Conservation (phyloP, 495 filamentous ascomycete genomes). For the Cercophora scortea region DNA sequence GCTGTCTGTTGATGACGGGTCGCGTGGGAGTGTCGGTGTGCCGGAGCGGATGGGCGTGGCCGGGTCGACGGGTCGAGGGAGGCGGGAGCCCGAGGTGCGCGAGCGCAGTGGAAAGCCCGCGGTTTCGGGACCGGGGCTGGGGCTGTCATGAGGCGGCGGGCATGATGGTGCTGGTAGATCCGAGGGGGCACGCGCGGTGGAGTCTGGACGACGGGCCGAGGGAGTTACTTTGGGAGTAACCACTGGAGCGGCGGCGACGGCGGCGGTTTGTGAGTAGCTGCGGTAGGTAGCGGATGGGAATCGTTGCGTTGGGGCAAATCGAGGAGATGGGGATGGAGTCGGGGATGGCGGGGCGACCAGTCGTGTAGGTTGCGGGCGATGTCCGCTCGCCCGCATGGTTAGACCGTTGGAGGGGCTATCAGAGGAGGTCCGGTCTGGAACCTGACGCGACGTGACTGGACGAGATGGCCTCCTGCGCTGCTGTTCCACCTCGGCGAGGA, state of each 20-base stretch:
- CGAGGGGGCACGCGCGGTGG: conserved; percentile 1
- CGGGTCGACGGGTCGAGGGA: conserved; percentile 21
- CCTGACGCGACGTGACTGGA: conserved; percentile 4
- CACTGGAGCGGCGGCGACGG: conserved; percentile 4
- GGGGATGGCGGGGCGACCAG: conserved; percentile 1
- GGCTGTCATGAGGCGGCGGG: conserved; percentile 2
- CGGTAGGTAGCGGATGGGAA: background rate
- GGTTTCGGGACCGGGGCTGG: conserved; percentile 5
- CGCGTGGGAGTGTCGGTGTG: conserved; percentile 20
- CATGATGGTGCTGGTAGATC: conserved; percentile 3
- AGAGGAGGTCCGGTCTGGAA: conserved; percentile 3
- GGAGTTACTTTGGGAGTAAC: background rate
- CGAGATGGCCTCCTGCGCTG: conserved; percentile 3
- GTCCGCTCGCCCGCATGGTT: conserved; percentile 5
- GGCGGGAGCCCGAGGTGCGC: conserved; percentile 20
- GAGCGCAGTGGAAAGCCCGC: conserved; percentile 19
- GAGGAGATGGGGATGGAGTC: background rate
- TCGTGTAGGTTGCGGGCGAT: background rate
- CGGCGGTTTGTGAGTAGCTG: conserved; percentile 14
- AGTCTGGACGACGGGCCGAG: conserved; percentile 2
- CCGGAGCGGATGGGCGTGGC: conserved; percentile 21
- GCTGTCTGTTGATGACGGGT: conserved; percentile 25
- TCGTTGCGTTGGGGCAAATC: background rate
- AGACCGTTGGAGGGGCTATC: conserved; percentile 4
- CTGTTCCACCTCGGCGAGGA: conserved; percentile 11